Evolutionary conservation across 1,139 yeast species (phyloP).

Genomic region (Yarrowia galli): DNA sequence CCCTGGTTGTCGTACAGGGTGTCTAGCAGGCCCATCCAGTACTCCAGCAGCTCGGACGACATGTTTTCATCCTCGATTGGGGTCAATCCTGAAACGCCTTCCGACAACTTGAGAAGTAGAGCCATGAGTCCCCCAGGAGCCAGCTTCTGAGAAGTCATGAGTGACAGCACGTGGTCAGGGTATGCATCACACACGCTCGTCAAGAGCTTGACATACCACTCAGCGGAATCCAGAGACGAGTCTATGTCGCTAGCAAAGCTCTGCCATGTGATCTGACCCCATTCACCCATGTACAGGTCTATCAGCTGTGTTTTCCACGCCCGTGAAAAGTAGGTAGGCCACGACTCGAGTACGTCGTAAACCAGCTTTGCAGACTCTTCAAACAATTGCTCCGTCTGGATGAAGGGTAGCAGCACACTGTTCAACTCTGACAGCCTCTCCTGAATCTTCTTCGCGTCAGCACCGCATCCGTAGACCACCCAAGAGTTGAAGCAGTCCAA

Average conservation of each 20-base stretch:
- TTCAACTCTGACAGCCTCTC: slow-evolving; percentile 15
- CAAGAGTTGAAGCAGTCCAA: slow-evolving; percentile 31
- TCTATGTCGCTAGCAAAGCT: slow-evolving; percentile 26
- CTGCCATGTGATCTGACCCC: slow-evolving; percentile 40
- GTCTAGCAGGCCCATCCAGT: slow-evolving; percentile 61
- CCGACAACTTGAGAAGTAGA: slow-evolving; percentile 58
- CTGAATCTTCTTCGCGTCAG: slow-evolving; percentile 13
- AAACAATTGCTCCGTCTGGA: slow-evolving; percentile 28
- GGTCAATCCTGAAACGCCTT: slow-evolving; percentile 68
- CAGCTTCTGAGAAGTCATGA: slow-evolving; percentile 41
- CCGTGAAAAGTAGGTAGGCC: slow-evolving; percentile 23
- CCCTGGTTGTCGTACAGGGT: slow-evolving; percentile 41
- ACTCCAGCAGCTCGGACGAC: slow-evolving; percentile 71
- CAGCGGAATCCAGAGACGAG: slow-evolving; percentile 21
- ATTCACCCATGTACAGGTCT: slow-evolving; percentile 18
- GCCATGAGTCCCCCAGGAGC: slow-evolving; percentile 43
- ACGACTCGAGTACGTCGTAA: slow-evolving; percentile 30
- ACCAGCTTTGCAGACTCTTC: slow-evolving; percentile 27
- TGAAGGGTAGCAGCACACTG: slow-evolving; percentile 7
- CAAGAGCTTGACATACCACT: slow-evolving; percentile 40
- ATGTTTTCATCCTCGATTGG: slow-evolving; percentile 66
- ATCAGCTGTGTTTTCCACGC: slow-evolving; percentile 20
- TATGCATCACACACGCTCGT: slow-evolving; percentile 41
- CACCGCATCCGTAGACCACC: slow-evolving; percentile 26
- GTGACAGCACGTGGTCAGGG: slow-evolving; percentile 38